Conservation (phyloP, 306 rosid species). For the Coriaria nepalensis region DNA sequence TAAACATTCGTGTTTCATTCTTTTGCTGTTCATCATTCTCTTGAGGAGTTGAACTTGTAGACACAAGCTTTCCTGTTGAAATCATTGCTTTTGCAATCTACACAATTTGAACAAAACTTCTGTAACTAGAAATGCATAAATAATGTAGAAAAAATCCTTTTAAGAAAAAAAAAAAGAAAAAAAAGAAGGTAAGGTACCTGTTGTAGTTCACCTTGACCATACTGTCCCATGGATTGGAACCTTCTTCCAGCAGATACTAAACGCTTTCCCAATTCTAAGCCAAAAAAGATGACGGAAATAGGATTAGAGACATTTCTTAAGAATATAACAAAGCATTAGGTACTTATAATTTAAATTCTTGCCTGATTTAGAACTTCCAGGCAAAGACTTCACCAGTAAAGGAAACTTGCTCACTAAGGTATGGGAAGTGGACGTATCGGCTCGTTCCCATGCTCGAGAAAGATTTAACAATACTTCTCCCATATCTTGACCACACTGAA, state of each 20-base stretch:
- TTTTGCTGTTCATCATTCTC: slow-evolving; percentile 36
- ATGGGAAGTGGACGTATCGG: slow-evolving; percentile 64
- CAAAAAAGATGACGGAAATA: slow-evolving; percentile 18
- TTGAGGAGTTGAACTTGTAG: slow-evolving; percentile 35
- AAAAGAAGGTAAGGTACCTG: slow-evolving; percentile 51
- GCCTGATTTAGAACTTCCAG: slow-evolving; percentile 65
- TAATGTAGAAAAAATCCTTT: neutral
- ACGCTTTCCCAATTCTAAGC: slow-evolving; percentile 74
- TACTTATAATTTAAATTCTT: slow-evolving; percentile 17
- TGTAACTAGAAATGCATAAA: slow-evolving; percentile 5
- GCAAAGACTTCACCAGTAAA: slow-evolving; percentile 36
- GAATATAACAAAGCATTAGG: slow-evolving; percentile 10
- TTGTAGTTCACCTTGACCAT: slow-evolving; percentile 82
- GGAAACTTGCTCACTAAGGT: slow-evolving; percentile 55
- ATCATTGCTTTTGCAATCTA: slow-evolving; percentile 72
- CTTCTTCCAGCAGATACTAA: slow-evolving; percentile 71
- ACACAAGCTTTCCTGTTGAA: slow-evolving; percentile 52
- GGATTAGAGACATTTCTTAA: slow-evolving; percentile 16
- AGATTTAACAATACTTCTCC: slow-evolving; percentile 72
- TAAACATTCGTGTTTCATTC: slow-evolving; percentile 45
- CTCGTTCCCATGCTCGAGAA: slow-evolving; percentile 79
- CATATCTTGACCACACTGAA: slow-evolving; percentile 80
- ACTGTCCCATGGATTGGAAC: slow-evolving; percentile 91
- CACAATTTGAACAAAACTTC: slow-evolving; percentile 21
- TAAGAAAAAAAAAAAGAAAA: neutral